Base-by-base conservation (phyloP, 768 basidiomycete species). In the Tulasnella sp. region DNA sequence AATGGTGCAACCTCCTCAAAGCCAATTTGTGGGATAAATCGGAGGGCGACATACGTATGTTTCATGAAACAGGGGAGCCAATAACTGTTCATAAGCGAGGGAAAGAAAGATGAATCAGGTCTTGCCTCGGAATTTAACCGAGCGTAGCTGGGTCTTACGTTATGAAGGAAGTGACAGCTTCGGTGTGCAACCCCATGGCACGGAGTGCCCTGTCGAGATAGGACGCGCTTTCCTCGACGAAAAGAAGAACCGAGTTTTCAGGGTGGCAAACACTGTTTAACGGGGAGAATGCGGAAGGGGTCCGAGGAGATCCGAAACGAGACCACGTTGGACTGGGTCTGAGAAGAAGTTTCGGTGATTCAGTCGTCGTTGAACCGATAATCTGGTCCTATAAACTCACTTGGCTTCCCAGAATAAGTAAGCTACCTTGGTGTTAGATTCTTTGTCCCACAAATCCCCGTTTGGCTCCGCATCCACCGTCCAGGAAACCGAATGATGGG, bases 41-140 rank as follows among this genome's bases (percentile, higher is more conserved):
- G 86, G 36, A 90, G 83, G 1, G 87, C 87, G 74, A 89, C 81
- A 77, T 86, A 81, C 27, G 84, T 82, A 82, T 88, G 85, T 78
- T 85, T 87, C 46, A 85, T 81, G 56, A 89, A 81, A 14, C 84
- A 83, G 0, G 88, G 88, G n/a, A 88, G 85, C 88, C 88, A 89
- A 81, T 86, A 89, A 31, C 85, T 86, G n/a, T n/a, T n/a, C n/a
- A 77, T 21, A 76, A 52, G 52, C 21, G 52, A 52, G n/a, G 56
- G 14, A 36, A 34, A 36, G 14, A 68, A 14, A 68, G 4, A 68
- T 68, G 18, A 34, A 68, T 68, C 27, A 36, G 14, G 31, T 27
- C 21, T 18, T 19, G 27, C 10, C 18, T 34, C 16, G 62, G 18
- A 68, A 68, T 31, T 6, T 14, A 36, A 16, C 16, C 62, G 24